Evolutionary conservation across 2,329 filamentous ascomycete genomes (phyloP).

Genomic region (Cadophora malorum): DNA sequence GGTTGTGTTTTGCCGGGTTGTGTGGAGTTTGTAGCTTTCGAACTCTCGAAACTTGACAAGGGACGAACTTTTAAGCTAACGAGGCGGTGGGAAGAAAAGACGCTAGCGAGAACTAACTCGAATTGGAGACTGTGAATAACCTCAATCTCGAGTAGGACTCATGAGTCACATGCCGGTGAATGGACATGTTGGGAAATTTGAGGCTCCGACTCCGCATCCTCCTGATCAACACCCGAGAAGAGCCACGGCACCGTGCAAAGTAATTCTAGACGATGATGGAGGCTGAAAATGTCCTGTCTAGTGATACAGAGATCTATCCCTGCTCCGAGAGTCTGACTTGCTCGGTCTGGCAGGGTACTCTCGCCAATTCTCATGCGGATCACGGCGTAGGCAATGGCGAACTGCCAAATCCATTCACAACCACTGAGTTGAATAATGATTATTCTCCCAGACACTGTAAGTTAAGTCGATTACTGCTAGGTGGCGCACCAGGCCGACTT

Average conservation of each 20-base stretch:
- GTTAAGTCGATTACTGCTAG: neutral
- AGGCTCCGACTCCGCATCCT: neutral
- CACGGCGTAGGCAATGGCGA: neutral
- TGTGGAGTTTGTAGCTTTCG: neutral
- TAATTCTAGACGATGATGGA: neutral
- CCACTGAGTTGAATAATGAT: neutral
- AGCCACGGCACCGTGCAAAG: neutral
- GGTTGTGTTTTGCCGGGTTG: neutral
- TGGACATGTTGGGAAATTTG: neutral
- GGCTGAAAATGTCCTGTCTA: neutral
- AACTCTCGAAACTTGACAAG: neutral
- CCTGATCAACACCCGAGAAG: neutral
- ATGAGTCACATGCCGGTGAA: neutral
- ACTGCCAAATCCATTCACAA: neutral
- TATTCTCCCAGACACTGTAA: neutral
- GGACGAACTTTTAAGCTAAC: neutral
- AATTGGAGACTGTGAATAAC: neutral
- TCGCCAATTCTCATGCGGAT: neutral
- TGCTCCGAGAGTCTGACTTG: neutral
- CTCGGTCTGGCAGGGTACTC: neutral
- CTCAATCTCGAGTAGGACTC: neutral
- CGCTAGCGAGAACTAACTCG: conserved; percentile 3
- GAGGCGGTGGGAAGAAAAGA: neutral
- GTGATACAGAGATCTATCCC: too few relatives aligned
- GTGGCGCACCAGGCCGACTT: neutral